Conservation (phyloP, 257 asterid genomes). For the Ilex asprella region DNA sequence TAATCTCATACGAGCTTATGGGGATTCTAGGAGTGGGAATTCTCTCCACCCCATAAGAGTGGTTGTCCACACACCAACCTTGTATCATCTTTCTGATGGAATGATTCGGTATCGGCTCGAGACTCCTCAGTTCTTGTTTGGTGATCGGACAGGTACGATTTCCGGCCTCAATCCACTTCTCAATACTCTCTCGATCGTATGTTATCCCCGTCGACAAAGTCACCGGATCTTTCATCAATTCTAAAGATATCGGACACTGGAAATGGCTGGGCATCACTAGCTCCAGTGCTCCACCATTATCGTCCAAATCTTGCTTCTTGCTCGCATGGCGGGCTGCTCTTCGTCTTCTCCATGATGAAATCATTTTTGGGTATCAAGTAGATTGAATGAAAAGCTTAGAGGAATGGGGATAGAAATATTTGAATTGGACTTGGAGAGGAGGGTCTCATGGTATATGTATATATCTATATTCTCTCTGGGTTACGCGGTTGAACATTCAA, state of each 20-base stretch:
- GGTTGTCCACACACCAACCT: slow-evolving; percentile 1
- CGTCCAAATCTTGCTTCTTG: slow-evolving; percentile 6
- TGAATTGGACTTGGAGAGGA: too few relatives aligned
- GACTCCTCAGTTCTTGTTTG: neutral
- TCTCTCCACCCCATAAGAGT: neutral
- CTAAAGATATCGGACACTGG: slow-evolving; percentile 36
- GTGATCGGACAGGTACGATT: neutral
- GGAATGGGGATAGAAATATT: too few relatives aligned
- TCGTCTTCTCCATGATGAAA: slow-evolving; percentile 30
- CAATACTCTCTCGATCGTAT: slow-evolving; percentile 1
- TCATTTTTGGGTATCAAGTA: slow-evolving; percentile 13
- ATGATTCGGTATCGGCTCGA: neutral
- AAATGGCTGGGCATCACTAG: slow-evolving; percentile 26
- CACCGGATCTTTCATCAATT: slow-evolving; percentile 59
- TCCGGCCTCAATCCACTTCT: neutral
- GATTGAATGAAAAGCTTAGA: neutral
- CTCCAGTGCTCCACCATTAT: slow-evolving; percentile 12
- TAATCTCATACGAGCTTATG: slow-evolving; percentile 22
- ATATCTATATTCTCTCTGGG: too few relatives aligned
- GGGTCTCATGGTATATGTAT: too few relatives aligned
- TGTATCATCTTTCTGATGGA: neutral
- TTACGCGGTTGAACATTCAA: too few relatives aligned
- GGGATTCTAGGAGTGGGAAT: slow-evolving; percentile 16
- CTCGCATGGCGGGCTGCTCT: slow-evolving; percentile 3
- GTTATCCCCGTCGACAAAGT: slow-evolving; percentile 3